Evolutionary conservation across 2,329 filamentous ascomycete genomes (phyloP).

Genomic region (Cadophora sp.): DNA sequence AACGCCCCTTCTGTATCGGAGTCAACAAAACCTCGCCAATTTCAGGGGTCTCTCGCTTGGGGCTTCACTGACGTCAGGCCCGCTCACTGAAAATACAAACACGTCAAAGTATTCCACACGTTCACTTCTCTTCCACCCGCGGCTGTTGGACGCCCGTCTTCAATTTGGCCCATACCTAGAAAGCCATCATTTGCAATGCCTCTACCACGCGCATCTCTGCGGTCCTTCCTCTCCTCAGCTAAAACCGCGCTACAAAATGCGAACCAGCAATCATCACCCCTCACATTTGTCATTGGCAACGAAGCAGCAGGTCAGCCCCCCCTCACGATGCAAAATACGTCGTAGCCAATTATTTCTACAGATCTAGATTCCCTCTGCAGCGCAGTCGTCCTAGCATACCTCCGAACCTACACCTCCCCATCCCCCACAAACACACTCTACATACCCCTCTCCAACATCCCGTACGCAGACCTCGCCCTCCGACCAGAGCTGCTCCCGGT

Average conservation of each 20-base stretch:
- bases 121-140: not conserved
- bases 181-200: constrained; percentile 33
- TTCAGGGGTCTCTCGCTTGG: constrained; percentile 8
- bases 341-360: constrained; percentile 43
- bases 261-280: constrained; percentile 52
- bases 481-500: constrained; percentile 75
- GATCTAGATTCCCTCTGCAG: constrained; percentile 84
- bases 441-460: constrained; percentile 77
- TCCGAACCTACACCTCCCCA: constrained; percentile 63
- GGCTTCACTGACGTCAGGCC: constrained; percentile 20
- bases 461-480: constrained; percentile 70
- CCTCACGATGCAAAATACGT: not conserved
- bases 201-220: constrained; percentile 50
- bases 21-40: constrained; percentile 18
- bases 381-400: constrained; percentile 75
- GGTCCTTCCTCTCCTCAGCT: constrained; percentile 59
- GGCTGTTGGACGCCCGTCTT: constrained; percentile 5
- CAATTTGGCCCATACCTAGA: not conserved
- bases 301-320: constrained; percentile 65
- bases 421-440: constrained; percentile 55
- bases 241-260: constrained; percentile 54
- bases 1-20: not conserved
- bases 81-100: not conserved
- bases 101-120: not conserved
- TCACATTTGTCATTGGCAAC: constrained; percentile 71